These are phyloP conservation scores for Macrophomina phaseolina DNA, from an alignment of 2,329 filamentous ascomycete species.

Conservation along the genomic window DNA sequence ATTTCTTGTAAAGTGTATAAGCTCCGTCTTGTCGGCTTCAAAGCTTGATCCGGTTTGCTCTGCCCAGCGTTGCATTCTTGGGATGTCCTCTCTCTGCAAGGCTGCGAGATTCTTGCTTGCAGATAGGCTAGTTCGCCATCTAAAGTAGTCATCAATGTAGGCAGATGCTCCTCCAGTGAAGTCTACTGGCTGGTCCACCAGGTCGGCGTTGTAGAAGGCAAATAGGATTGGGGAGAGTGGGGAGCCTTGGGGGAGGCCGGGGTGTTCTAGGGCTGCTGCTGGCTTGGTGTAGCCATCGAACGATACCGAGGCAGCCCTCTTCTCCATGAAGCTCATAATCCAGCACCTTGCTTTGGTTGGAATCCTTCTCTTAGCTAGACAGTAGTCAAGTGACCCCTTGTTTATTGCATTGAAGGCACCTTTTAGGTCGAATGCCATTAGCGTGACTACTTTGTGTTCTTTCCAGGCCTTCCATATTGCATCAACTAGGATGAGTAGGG, in stretches of 20 bases:
- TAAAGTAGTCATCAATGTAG: slow-evolving; percentile 1
- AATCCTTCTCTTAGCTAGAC: not conserved
- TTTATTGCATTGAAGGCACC: no score
- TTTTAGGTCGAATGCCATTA: no score
- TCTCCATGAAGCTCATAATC: not conserved
- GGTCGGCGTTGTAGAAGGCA: not conserved
- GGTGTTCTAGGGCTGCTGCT: not conserved
- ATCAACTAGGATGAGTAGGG: no score
- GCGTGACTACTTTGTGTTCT: no score
- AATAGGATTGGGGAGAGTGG: not conserved
- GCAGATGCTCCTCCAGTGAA: not conserved
- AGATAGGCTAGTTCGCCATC: slow-evolving; percentile 30
- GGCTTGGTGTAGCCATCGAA: not conserved
- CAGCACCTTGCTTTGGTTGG: not conserved
- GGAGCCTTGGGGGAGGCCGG: not conserved
- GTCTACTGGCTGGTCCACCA: not conserved
- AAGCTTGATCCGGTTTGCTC: slow-evolving; percentile 29
- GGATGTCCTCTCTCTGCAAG: not conserved
- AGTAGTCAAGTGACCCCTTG: no score
- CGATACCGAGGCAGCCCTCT: not conserved
- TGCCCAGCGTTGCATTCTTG: not conserved
- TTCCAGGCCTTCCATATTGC: no score
- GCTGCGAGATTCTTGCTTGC: not conserved
- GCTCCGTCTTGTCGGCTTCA: slow-evolving; percentile 37
- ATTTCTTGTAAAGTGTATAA: slow-evolving; percentile 38